Conservation (phyloP, 164 flowering plant genomes). For the Pachysandra terminalis region DNA sequence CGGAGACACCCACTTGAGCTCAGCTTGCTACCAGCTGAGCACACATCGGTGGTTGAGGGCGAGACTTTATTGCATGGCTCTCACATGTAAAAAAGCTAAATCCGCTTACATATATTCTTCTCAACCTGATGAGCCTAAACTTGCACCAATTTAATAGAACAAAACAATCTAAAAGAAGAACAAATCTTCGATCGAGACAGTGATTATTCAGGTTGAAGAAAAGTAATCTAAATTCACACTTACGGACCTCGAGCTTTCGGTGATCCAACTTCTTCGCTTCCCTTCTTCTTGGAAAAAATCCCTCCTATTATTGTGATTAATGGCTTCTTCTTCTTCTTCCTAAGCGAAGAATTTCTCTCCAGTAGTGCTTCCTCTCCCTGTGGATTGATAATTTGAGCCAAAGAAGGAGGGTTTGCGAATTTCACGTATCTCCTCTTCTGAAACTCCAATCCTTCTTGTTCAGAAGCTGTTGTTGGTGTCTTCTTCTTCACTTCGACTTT, state of each 20-base stretch:
- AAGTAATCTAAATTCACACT: not conserved
- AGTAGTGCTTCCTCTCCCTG: constrained; percentile 18
- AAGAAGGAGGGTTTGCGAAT: constrained; percentile 57
- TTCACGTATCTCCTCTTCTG: constrained; percentile 66
- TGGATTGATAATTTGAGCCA: constrained; percentile 30
- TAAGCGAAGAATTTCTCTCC: constrained; percentile 22
- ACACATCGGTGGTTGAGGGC: too few species aligned
- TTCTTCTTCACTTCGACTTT: constrained; percentile 21
- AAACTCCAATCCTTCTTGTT: constrained; percentile 30
- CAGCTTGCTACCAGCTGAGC: too few species aligned
- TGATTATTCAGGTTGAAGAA: too few species aligned
- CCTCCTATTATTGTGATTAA: constrained; percentile 46
- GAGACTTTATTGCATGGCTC: too few species aligned
- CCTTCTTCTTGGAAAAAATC: constrained; percentile 49
- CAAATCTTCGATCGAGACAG: too few species aligned
- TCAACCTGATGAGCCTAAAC: too few species aligned
- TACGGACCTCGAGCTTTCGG: constrained; percentile 8
- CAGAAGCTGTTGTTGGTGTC: not conserved
- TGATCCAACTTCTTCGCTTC: constrained; percentile 19
- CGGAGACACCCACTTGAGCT: too few species aligned
- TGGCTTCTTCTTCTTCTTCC: constrained; percentile 44
- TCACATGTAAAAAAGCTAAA: too few species aligned
- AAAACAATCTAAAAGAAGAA: too few species aligned
- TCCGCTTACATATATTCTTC: too few species aligned
- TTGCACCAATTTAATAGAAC: too few species aligned